These are phyloP conservation scores for Scutellaria minor DNA, from an alignment of 257 asterid species.

Conservation along the genomic window DNA sequence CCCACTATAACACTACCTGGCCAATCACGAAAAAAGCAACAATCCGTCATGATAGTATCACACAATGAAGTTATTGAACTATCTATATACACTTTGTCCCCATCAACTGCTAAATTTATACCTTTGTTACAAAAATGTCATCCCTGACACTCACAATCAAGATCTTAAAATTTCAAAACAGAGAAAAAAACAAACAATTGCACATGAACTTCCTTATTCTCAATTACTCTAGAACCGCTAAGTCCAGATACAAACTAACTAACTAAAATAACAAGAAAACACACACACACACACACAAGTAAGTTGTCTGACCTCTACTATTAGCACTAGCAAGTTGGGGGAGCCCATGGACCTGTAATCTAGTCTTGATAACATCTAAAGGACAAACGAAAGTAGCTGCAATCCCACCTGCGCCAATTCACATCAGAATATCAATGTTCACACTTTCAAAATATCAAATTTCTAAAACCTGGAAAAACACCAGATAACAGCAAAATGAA, in stretches of 20 bases:
- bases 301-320: slow-evolving; percentile 59
- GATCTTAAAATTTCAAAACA: background rate
- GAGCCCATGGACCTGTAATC: slow-evolving; percentile 88
- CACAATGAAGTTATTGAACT: slow-evolving; percentile 1
- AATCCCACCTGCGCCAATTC: slow-evolving; percentile 66
- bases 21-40: slow-evolving; percentile 36
- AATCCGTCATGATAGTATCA: slow-evolving; percentile 26
- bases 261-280: too few relatives aligned
- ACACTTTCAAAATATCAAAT: background rate
- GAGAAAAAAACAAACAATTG: background rate
- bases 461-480: background rate
- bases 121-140: background rate
- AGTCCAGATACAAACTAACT: background rate
- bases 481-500: background rate
- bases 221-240: background rate
- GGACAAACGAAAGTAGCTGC: slow-evolving; percentile 97
- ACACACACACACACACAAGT: too few relatives aligned
- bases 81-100: slow-evolving; percentile 1
- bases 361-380: slow-evolving; percentile 90
- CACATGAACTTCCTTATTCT: slow-evolving; percentile 9
- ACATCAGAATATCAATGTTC: slow-evolving; percentile 24
- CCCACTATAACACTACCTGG: slow-evolving; percentile 84
- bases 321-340: slow-evolving; percentile 65
- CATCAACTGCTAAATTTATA: background rate
- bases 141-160: background rate